Conservation (phyloP, 371 early-diverging fungal species). For the Rhizomucor miehei region DNA sequence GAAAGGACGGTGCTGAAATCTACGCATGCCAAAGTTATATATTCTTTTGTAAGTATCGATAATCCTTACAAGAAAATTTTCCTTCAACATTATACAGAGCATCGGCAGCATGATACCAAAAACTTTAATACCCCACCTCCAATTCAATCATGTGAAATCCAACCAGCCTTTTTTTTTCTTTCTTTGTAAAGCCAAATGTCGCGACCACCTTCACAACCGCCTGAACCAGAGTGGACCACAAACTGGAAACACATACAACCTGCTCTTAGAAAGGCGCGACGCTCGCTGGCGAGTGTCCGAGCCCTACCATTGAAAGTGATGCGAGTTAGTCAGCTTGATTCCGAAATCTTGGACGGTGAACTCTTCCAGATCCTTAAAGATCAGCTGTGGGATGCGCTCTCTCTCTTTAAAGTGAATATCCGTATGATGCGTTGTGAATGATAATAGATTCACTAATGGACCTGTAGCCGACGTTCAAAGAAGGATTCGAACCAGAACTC, state of each 20-base stretch:
- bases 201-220: constrained; percentile 35
- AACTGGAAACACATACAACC: constrained; percentile 60
- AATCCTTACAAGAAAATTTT: no score
- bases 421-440: not conserved
- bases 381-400: constrained; percentile 64
- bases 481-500: constrained; percentile 62
- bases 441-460: not conserved
- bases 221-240: constrained; percentile 47
- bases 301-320: constrained; percentile 64
- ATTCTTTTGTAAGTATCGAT: no score
- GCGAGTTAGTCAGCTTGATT: constrained; percentile 87
- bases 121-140: no score
- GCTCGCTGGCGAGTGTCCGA: constrained; percentile 51
- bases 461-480: constrained; percentile 52
- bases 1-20: no score
- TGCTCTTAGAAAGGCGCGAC: constrained; percentile 46
- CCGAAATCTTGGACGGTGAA: constrained; percentile 80
- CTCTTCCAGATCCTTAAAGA: constrained; percentile 73
- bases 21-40: no score
- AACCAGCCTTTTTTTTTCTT: constrained; percentile 6
- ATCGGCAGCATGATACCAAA: no score
- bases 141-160: no score
- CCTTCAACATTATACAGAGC: no score
- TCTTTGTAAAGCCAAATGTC: constrained; percentile 11
- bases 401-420: constrained; percentile 55